Evolutionary conservation across 176 grass and related monocot species (phyloP), one percentile per base, ranked within the genome.

Genomic region (Poa annua): DNA sequence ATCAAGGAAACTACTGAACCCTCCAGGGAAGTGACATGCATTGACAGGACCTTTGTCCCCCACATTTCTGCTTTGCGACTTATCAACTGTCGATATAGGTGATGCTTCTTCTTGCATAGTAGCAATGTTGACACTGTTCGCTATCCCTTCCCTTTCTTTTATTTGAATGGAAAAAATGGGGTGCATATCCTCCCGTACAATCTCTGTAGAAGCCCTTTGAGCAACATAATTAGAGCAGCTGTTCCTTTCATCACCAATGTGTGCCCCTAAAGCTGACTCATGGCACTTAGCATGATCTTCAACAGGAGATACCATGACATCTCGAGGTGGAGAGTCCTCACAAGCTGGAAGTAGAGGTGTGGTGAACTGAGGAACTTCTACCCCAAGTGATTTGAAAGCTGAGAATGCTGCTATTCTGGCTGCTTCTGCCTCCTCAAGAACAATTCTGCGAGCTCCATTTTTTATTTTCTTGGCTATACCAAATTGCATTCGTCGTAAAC

Each of bases 391-490:
- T 71, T 89, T 98, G 84, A 98, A 98, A 84, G 88, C 76, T 48
- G 95, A 89, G 73, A 98, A 93, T 78, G 95, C 95, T 78, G 88
- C 92, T 86, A 93, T 41, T 84, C 88, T 92, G 61, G 95, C 92
- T 61, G 90, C 90, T 93, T 98, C 95, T 81, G 95, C 95, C 84
- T 98, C 92, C 79, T 95, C 95, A 67, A 98, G 90, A 81, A 98
- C 86, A 72, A 98, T 95, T 83, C 92, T 98, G 29, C 92, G 88
- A 78, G 95, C 95, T 63, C 88, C 88, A 84, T 89, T 98, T 85
- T 98, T 98, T 84, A 98, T 95, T 89, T 98, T 98, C 83, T 95
- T 98, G 13, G 92, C 88, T 84, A 98, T 80, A 67, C 92, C 95
- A 38, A 98, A 87, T 83, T 88, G 95, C 95, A 95, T 78, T 71